Conservation (phyloP, 2,329 filamentous ascomycete species). For the Fusarium cyanostomum region DNA sequence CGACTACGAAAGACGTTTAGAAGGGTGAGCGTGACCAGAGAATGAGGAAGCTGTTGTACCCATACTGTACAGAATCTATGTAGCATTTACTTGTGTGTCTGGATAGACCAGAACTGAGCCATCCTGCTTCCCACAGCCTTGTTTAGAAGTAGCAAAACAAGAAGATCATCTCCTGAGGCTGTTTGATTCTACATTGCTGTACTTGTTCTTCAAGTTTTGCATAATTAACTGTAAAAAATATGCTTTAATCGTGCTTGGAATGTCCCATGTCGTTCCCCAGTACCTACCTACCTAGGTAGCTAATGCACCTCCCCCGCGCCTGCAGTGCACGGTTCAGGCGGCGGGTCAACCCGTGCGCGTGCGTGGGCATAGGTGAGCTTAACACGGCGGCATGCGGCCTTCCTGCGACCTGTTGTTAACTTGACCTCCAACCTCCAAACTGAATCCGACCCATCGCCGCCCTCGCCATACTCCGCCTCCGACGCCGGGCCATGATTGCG, state of each 20-base stretch:
- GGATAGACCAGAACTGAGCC: constrained; percentile 21
- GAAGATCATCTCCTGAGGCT: constrained; percentile 23
- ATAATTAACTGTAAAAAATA: not conserved
- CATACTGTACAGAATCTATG: constrained; percentile 36
- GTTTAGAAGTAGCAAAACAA: constrained; percentile 7
- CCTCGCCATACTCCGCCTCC: not conserved
- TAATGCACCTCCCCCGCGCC: constrained; percentile 27
- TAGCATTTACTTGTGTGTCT: constrained; percentile 28
- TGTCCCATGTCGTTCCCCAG: constrained; percentile 7
- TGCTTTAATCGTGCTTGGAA: constrained; percentile 5
- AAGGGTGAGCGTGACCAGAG: not conserved
- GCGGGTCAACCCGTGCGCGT: constrained; percentile 37
- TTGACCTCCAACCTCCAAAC: constrained; percentile 30
- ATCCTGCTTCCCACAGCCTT: not conserved
- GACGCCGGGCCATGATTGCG: constrained; percentile 42
- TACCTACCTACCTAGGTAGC: constrained; percentile 7
- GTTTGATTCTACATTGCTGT: not conserved
- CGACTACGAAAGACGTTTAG: constrained; percentile 62
- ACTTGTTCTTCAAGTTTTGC: constrained; percentile 1
- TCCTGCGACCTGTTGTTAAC: constrained; percentile 35
- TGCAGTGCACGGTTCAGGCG: constrained; percentile 35
- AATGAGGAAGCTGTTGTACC: constrained; percentile 19
- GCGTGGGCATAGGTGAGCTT: constrained; percentile 31
- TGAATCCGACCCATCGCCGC: not conserved
- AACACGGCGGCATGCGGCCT: constrained; percentile 32